phyloP scores from a whole-genome alignment of 1,139 yeast species.

The Eremothecium gossypii region DNA sequence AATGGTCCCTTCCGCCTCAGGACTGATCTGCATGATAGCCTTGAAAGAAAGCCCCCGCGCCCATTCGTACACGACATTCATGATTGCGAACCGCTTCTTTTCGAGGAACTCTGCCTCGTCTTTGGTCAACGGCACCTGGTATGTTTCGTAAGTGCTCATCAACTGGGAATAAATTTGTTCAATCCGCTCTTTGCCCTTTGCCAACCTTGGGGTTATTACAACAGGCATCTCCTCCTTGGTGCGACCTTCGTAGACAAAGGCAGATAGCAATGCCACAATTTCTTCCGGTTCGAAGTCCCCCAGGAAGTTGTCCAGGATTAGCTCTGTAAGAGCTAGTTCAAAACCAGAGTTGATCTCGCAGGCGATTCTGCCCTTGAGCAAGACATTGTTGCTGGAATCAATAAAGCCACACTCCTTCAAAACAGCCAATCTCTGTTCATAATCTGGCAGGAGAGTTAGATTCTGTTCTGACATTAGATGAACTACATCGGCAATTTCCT shows the following conservation, averaged over 20 bases:
- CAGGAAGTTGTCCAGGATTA: conserved; percentile 79
- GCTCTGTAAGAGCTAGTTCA: conserved; percentile 82
- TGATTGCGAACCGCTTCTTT: conserved; percentile 76
- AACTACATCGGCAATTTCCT: conserved; percentile 48
- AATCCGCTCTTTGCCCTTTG: conserved; percentile 64
- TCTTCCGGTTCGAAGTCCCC: conserved; percentile 95
- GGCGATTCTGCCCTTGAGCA: conserved; percentile 77
- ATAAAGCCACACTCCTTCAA: conserved; percentile 67
- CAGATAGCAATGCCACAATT: conserved; percentile 84
- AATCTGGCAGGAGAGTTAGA: conserved; percentile 83
- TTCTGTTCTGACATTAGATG: conserved; percentile 74
- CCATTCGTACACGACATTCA: conserved; percentile 96
- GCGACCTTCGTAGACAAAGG: conserved; percentile 88
- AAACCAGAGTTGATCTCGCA: conserved; percentile 86
- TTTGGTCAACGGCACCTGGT: conserved; percentile 66
- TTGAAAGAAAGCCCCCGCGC: conserved; percentile 89
- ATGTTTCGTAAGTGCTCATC: conserved; percentile 50
- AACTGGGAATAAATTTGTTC: conserved; percentile 60
- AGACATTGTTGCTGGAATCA: conserved; percentile 66
- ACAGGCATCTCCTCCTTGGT: conserved; percentile 45
- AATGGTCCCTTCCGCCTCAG: conserved; percentile 93
- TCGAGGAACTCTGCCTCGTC: conserved; percentile 84
- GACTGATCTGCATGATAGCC: conserved; percentile 79
- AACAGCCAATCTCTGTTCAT: conserved; percentile 78
- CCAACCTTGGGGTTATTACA: conserved; percentile 73